Evolutionary conservation across 331 rosid genomes (phyloP).

Genomic region (Stylosanthes scabra): DNA sequence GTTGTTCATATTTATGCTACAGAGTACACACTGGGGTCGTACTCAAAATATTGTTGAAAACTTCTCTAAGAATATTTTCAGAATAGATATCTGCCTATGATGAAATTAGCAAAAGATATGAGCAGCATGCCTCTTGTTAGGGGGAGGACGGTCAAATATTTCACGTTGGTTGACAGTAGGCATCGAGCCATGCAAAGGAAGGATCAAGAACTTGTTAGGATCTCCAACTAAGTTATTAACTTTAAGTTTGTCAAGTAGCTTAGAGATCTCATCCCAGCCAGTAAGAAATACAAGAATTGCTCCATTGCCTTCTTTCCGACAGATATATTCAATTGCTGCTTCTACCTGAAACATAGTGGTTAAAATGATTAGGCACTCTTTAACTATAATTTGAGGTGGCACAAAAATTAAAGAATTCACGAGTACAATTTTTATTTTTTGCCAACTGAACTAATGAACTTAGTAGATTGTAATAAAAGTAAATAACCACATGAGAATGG

Average conservation of each 20-base stretch:
- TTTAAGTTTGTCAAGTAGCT: slow-evolving; percentile 80
- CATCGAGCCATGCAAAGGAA: slow-evolving; percentile 97
- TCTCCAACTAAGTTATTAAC: slow-evolving; percentile 78
- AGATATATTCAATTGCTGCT: slow-evolving; percentile 79
- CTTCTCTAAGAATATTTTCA: slow-evolving; percentile 26
- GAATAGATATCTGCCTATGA: slow-evolving; percentile 13
- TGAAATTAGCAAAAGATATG: slow-evolving; percentile 37
- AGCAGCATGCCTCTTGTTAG: slow-evolving; percentile 81
- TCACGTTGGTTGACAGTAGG: slow-evolving; percentile 93
- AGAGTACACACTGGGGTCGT: no score
- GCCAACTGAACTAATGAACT: slow-evolving; percentile 9
- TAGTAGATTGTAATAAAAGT: slow-evolving; percentile 28
- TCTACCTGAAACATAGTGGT: slow-evolving; percentile 65
- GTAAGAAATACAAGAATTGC: slow-evolving; percentile 96
- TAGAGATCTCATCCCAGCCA: slow-evolving; percentile 98
- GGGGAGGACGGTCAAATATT: slow-evolving; percentile 92
- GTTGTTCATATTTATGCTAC: no score
- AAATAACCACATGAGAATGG: slow-evolving; percentile 9
- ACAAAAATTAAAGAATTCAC: not conserved
- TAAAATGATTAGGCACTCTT: slow-evolving; percentile 27
- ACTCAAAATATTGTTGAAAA: slow-evolving; percentile 4
- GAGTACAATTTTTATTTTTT: slow-evolving; percentile 17
- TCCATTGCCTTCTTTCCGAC: slow-evolving; percentile 79
- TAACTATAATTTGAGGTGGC: slow-evolving; percentile 4
- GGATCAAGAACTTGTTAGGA: slow-evolving; percentile 68